Evolutionary conservation across 768 basidiomycete species (phyloP).

Genomic region (Termitomyces sp.): DNA sequence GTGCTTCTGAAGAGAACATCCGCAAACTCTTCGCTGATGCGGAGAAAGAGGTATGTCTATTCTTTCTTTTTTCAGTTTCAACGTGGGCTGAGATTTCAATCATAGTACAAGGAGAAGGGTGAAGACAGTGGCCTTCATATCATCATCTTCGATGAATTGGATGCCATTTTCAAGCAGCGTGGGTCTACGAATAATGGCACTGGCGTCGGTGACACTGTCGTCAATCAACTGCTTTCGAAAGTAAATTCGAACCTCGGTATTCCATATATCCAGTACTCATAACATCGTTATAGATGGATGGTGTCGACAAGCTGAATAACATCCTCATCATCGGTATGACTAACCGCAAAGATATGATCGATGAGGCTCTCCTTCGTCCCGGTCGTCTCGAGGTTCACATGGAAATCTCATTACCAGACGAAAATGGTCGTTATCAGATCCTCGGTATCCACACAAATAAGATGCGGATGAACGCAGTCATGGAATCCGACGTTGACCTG

Average conservation of each 20-base stretch:
- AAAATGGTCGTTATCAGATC: constrained; percentile 88
- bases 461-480: constrained; percentile 89
- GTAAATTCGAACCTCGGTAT: constrained; percentile 30
- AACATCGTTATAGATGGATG: constrained; percentile 78
- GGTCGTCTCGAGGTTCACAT: constrained; percentile 99
- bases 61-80: not conserved
- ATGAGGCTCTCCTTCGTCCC: constrained; percentile 94
- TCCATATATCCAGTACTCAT: not conserved
- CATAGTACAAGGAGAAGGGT: constrained; percentile 92
- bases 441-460: constrained; percentile 92
- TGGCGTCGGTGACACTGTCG: constrained; percentile 97
- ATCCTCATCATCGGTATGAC: constrained; percentile 99
- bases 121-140: constrained; percentile 98
- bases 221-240: constrained; percentile 98
- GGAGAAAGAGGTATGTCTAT: constrained; percentile 76
- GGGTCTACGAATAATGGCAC: constrained; percentile 89
- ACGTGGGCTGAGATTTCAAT: not conserved
- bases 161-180: constrained; percentile 98
- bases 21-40: constrained; percentile 98
- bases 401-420: constrained; percentile 98
- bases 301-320: constrained; percentile 98
- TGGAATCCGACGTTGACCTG: constrained; percentile 85
- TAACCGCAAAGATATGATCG: constrained; percentile 97
- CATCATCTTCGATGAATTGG: constrained; percentile 98
- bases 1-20: constrained; percentile 96